phyloP scores from a whole-genome alignment of 495 filamentous ascomycete genomes.

The Penicilliopsis zonata region DNA sequence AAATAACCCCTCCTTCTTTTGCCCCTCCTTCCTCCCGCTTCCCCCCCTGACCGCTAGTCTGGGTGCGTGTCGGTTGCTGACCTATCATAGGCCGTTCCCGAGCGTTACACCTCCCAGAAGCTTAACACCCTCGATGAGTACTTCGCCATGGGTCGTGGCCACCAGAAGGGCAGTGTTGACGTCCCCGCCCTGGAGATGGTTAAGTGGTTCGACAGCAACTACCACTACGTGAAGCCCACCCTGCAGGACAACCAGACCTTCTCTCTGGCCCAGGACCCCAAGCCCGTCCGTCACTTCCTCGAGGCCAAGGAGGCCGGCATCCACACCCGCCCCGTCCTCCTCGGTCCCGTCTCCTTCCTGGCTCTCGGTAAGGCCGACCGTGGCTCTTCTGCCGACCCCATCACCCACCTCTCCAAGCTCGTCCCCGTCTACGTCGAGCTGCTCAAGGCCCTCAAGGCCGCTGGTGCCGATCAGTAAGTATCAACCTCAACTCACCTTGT shows the following conservation, averaged over 20 bases:
- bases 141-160: slow-evolving; percentile 98
- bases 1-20: slow-evolving; percentile 5
- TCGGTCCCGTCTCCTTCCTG: slow-evolving; percentile 95
- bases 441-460: slow-evolving; percentile 80
- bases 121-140: slow-evolving; percentile 86
- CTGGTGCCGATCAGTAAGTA: slow-evolving; percentile 83
- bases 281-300: slow-evolving; percentile 85
- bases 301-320: slow-evolving; percentile 97
- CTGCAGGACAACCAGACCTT: slow-evolving; percentile 92
- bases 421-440: slow-evolving; percentile 88
- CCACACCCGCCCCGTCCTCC: slow-evolving; percentile 79
- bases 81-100: slow-evolving; percentile 72
- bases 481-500: no score
- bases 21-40: neutral
- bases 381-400: slow-evolving; percentile 80
- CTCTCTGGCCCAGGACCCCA: slow-evolving; percentile 74
- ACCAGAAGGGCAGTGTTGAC: slow-evolving; percentile 83
- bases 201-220: slow-evolving; percentile 99
- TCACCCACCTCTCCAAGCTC: slow-evolving; percentile 82
- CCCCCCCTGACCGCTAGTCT: slow-evolving; percentile 2
- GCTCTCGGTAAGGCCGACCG: slow-evolving; percentile 94
- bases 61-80: neutral
- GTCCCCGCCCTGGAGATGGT: slow-evolving; percentile 97
- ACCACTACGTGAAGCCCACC: slow-evolving; percentile 99
- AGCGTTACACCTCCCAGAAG: slow-evolving; percentile 76